These are phyloP conservation scores for Fusarium chuoi DNA, from an alignment of 2,329 filamentous ascomycete species.

Conservation along the genomic window DNA sequence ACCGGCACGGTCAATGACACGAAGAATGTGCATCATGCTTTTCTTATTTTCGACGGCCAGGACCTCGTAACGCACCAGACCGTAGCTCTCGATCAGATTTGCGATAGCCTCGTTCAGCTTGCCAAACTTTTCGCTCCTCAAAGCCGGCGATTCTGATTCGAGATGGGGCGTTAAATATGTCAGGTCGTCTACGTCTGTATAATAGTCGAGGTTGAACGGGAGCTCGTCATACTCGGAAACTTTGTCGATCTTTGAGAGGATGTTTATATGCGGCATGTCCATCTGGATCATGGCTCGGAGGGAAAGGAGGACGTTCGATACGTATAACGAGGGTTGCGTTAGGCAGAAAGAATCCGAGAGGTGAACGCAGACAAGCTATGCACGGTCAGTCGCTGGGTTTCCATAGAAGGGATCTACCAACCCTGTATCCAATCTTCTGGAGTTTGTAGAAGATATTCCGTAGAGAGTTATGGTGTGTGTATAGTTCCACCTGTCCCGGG, in stretches of 20 bases:
- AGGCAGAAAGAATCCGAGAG: slow-evolving; percentile 94
- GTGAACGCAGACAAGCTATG: slow-evolving; percentile 89
- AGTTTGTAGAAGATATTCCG: slow-evolving; percentile 91
- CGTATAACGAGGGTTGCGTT: slow-evolving; percentile 92
- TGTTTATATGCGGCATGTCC: slow-evolving; percentile 94
- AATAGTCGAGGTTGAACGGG: slow-evolving; percentile 95
- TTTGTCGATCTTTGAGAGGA: slow-evolving; percentile 98
- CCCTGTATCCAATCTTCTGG: slow-evolving; percentile 91
- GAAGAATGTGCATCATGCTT: slow-evolving; percentile 92
- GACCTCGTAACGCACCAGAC: slow-evolving; percentile 90
- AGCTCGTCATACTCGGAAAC: slow-evolving; percentile 84
- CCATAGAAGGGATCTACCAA: slow-evolving; percentile 58
- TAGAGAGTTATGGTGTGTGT: slow-evolving; percentile 92
- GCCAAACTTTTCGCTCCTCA: slow-evolving; percentile 80
- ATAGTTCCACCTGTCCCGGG: slow-evolving; percentile 95
- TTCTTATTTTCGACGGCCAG: slow-evolving; percentile 96
- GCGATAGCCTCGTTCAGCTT: slow-evolving; percentile 88
- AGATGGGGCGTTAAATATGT: slow-evolving; percentile 84
- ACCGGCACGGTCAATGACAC: slow-evolving; percentile 89
- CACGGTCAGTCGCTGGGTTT: slow-evolving; percentile 24
- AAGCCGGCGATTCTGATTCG: slow-evolving; percentile 77
- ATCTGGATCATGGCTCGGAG: slow-evolving; percentile 98
- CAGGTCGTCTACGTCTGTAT: slow-evolving; percentile 96
- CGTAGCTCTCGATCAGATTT: slow-evolving; percentile 87
- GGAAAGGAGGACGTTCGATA: slow-evolving; percentile 92